Evolutionary conservation across 1,139 yeast genomes (phyloP), one percentile per base, ranked within the genome.

Genomic region (Diutina neorugosa): DNA sequence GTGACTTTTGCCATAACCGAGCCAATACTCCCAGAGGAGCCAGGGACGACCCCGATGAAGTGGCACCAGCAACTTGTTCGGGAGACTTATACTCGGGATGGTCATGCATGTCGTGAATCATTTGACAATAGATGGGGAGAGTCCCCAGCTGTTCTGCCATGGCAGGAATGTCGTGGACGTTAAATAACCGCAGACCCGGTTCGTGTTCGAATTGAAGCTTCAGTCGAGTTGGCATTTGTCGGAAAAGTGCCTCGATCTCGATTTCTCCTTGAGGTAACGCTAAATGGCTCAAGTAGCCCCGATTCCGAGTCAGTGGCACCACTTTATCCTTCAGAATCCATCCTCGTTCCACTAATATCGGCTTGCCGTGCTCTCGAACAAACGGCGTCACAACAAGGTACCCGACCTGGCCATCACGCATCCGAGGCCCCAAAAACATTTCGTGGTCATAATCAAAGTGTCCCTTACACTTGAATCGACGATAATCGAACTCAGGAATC

Each of bases 341-440:
- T 7, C 99, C 99, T 59, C 99, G 78, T 65, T 89, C 95, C 40
- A 93, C 78, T 54, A 93, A 72, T 27, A 91, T 71, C 9, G 84
- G 84, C 54, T 74, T 64, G 14, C 96, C 96, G 59, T 81, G 81
- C 12, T 80, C 72, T 56, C 96, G 79, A 27, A 81, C 77, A 62
- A 93, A 80, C 4, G 98, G 98, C 8, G 96, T 85, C 43, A 88
- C 81, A 12, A 93, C 76, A 51, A 80, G 71, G 65, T 86, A 93
- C 2, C 98, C 98, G 55, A 82, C 77, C 58, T 73, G 75, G 8
- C 91, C 96, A 58, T 88, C 82, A 57, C 77, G 76, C 55, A 86
- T 74, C 59, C 96, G 77, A 18, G 98, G 98, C 0, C 98, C 98
- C 53, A 94, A 88, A 61, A 87, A 86, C 73, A 90, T 82, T 65